Evolutionary conservation across 768 basidiomycete genomes (phyloP).

Genomic region (Auriscalpium vulgare): DNA sequence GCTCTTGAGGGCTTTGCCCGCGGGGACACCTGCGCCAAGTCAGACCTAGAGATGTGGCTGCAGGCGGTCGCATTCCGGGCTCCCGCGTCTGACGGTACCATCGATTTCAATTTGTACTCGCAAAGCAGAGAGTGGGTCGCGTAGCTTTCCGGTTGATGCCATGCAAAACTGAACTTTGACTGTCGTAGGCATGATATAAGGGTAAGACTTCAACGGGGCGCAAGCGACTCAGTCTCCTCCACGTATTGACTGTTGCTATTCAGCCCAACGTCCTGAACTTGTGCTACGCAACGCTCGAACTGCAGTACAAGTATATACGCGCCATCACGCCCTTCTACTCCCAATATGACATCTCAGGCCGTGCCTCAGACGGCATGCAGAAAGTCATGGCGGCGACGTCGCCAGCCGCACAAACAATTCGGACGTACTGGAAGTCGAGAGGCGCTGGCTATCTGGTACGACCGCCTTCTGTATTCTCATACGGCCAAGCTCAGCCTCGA

Average conservation of each 20-base stretch:
- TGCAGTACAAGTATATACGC: constrained; percentile 35
- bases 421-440: constrained; percentile 23
- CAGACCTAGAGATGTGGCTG: constrained; percentile 32
- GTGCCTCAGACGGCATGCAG: constrained; percentile 18
- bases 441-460: constrained; percentile 17
- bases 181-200: constrained; percentile 31
- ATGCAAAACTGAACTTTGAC: no score
- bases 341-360: constrained; percentile 30
- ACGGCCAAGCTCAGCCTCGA: neutral
- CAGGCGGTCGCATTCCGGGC: constrained; percentile 30
- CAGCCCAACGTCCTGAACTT: constrained; percentile 36
- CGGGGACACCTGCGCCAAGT: constrained; percentile 38
- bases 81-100: constrained; percentile 28
- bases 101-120: constrained; percentile 35
- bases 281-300: constrained; percentile 39
- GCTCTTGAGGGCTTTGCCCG: constrained; percentile 41
- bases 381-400: constrained; percentile 25
- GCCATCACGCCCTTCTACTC: constrained; percentile 41
- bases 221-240: no score
- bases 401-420: constrained; percentile 25
- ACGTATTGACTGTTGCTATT: neutral
- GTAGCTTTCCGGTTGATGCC: no score
- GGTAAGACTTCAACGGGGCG: constrained; percentile 16
- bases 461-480: neutral
- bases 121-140: constrained; percentile 30